phyloP scores from a whole-genome alignment of 106 monocot species.

The Dactylorhiza incarnata region DNA sequence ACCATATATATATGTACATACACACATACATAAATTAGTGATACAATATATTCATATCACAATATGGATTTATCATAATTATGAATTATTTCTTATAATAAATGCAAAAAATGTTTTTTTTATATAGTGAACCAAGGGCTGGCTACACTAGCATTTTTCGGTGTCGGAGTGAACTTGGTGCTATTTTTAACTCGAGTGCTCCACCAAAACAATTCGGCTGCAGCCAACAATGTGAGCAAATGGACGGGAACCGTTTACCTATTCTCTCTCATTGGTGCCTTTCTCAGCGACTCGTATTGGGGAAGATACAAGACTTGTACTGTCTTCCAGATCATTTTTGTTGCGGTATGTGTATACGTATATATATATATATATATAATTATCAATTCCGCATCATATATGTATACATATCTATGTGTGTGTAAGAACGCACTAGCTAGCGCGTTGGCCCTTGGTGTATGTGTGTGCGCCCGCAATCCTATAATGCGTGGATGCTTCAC shows the following conservation, averaged over 20 bases:
- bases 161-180: conserved; percentile 32
- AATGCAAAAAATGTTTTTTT: no score
- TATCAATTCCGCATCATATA: background rate
- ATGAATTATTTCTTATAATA: no score
- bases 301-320: conserved; percentile 37
- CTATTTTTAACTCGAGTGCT: conserved; percentile 29
- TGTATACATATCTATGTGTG: background rate
- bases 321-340: conserved; percentile 25
- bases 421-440: background rate
- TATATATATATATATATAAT: background rate
- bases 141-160: conserved; percentile 34
- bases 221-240: conserved; percentile 38
- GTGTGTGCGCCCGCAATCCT: no score
- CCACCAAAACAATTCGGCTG: conserved; percentile 20
- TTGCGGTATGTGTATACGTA: conserved; percentile 4
- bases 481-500: background rate
- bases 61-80: no score
- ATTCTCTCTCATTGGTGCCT: conserved; percentile 31
- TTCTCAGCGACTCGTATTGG: conserved; percentile 40
- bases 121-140: conserved; percentile 29
- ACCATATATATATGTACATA: no score
- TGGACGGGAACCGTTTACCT: conserved; percentile 38
- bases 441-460: background rate
- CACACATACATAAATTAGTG: no score
- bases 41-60: no score